Conservation (phyloP, 2,329 filamentous ascomycete genomes). For the Scopulariopsis brevicaulis region DNA sequence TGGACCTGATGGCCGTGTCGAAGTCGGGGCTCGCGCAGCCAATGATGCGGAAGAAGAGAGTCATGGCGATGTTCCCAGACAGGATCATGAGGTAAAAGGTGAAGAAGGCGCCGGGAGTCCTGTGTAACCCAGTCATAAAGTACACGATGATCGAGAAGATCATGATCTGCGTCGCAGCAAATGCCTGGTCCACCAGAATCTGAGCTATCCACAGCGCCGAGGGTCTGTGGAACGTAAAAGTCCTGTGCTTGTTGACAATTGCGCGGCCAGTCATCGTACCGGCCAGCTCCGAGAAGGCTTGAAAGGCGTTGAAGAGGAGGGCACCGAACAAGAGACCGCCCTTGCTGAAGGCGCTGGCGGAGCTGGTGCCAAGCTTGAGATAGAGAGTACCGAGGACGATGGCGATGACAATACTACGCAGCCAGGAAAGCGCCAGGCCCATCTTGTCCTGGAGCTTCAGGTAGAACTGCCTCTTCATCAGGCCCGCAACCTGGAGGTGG, state of each 20-base stretch:
- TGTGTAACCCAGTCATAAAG: conserved; percentile 60
- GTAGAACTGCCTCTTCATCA: conserved; percentile 74
- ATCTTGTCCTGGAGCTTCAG: conserved; percentile 82
- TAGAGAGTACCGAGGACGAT: conserved; percentile 74
- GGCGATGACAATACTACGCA: conserved; percentile 56
- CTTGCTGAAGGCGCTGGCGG: conserved; percentile 65
- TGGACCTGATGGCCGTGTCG: conserved; percentile 75
- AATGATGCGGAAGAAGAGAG: conserved; percentile 64
- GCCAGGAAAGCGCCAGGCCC: conserved; percentile 62
- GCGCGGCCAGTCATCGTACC: conserved; percentile 64
- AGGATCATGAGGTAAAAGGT: conserved; percentile 64
- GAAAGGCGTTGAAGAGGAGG: conserved; percentile 78
- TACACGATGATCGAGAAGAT: conserved; percentile 68
- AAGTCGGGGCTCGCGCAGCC: conserved; percentile 70
- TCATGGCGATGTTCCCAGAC: conserved; percentile 60
- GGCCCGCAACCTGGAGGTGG: conserved; percentile 68
- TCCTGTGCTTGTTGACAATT: conserved; percentile 75
- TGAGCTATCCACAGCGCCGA: conserved; percentile 77
- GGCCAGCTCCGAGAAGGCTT: conserved; percentile 69
- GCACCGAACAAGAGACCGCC: conserved; percentile 73
- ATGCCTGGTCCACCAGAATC: conserved; percentile 67
- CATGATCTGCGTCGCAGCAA: conserved; percentile 58
- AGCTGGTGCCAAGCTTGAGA: conserved; percentile 54
- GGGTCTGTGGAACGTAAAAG: conserved; percentile 73
- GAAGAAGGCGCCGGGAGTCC: conserved; percentile 68